These are phyloP conservation scores for Didymella pinodella DNA, from an alignment of 2,329 filamentous ascomycete species.

Conservation along the genomic window DNA sequence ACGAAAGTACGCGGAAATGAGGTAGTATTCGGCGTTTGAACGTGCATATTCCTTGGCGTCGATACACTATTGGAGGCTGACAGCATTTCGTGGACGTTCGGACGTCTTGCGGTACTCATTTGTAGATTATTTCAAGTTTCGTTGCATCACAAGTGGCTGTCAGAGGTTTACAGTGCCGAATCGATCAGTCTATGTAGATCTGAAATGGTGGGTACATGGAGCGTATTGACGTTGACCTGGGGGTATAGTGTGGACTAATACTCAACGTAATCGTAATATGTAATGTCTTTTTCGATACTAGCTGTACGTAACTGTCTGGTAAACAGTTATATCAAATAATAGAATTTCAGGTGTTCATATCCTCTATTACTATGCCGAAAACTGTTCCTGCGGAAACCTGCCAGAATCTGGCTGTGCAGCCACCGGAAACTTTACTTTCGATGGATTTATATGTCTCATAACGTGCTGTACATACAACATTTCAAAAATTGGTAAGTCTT, in stretches of 20 bases:
- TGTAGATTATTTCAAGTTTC: neutral
- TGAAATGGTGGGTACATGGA: no score
- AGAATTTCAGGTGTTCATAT: neutral
- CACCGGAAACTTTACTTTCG: neutral
- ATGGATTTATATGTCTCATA: no score
- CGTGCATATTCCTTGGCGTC: slow-evolving; percentile 5
- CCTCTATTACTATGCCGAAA: neutral
- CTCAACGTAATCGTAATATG: neutral
- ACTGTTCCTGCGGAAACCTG: no score
- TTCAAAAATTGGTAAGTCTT: neutral
- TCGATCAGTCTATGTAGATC: neutral
- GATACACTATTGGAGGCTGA: slow-evolving; percentile 3
- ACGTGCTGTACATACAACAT: no score
- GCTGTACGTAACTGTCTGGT: neutral
- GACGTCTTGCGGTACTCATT: neutral
- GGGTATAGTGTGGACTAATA: neutral
- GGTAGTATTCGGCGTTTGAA: neutral
- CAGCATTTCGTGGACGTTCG: slow-evolving; percentile 9
- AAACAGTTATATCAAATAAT: neutral
- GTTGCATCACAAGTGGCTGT: neutral
- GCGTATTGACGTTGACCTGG: neutral
- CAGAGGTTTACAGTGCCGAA: neutral
- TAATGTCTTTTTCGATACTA: neutral
- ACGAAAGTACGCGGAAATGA: slow-evolving; percentile 3
- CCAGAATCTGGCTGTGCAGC: no score